Percentiles rank a stretch among this genome's conserved stretches.
These are phyloP conservation scores for Candida mattraensis DNA, from an alignment of 805 yeast species.

Conservation along the genomic window DNA sequence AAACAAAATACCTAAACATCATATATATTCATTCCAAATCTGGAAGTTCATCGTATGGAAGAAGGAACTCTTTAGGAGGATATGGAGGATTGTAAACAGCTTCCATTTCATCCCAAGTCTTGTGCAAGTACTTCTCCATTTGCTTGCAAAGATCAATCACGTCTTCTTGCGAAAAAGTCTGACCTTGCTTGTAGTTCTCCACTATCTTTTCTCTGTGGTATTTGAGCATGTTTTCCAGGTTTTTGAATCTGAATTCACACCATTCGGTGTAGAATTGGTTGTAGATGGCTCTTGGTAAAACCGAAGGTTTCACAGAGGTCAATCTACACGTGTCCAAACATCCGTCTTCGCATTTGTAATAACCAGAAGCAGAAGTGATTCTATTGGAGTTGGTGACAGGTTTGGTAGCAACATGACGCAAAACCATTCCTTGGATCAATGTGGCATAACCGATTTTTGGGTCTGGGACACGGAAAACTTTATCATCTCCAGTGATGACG, in stretches of 20 bases:
- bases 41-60: slow-evolving; percentile 25
- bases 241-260: slow-evolving; percentile 32
- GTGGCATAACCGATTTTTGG: slow-evolving; percentile 48
- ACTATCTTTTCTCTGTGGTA: slow-evolving; percentile 22
- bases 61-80: slow-evolving; percentile 26
- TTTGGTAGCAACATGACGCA: slow-evolving; percentile 47
- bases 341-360: slow-evolving; percentile 28
- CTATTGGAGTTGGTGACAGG: slow-evolving; percentile 38
- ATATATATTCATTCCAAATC: slow-evolving; percentile 9
- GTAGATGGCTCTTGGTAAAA: slow-evolving; percentile 32
- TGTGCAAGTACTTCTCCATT: slow-evolving; percentile 30
- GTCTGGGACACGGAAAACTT: slow-evolving; percentile 33
- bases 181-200: slow-evolving; percentile 18
- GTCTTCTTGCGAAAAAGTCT: slow-evolving; percentile 31
- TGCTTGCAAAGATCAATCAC: slow-evolving; percentile 29
- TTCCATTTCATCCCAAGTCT: slow-evolving; percentile 35
- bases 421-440: slow-evolving; percentile 46
- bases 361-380: slow-evolving; percentile 34
- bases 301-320: slow-evolving; percentile 35
- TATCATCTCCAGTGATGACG: slow-evolving; percentile 43
- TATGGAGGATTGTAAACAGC: slow-evolving; percentile 28
- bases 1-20: too few relatives aligned
- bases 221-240: slow-evolving; percentile 28
- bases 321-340: slow-evolving; percentile 32
- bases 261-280: slow-evolving; percentile 36